Evolutionary conservation across 257 asterid species (phyloP).

Genomic region (Nicotiana sylvestris): DNA sequence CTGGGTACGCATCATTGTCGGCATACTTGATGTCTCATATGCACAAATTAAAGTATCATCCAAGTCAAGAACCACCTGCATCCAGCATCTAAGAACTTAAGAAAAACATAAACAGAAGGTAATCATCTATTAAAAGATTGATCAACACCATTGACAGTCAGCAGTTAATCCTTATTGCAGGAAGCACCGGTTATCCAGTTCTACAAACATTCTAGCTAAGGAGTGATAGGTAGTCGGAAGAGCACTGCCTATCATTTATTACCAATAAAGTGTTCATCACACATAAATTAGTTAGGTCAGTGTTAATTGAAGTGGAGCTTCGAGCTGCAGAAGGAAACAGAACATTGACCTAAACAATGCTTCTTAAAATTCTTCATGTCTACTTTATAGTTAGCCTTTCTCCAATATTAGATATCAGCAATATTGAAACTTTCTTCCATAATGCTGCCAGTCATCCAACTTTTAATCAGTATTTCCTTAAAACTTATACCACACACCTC

Average conservation of each 20-base stretch:
- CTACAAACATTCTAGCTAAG: background rate
- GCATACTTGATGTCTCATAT: slow-evolving; percentile 81
- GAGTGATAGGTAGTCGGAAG: no score
- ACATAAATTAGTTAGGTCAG: background rate
- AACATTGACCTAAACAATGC: background rate
- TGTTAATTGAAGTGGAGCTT: background rate
- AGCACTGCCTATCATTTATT: no score
- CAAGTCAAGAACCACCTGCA: slow-evolving; percentile 92
- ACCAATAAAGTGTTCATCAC: background rate
- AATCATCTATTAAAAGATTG: background rate
- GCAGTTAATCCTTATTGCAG: background rate
- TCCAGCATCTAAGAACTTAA: slow-evolving; percentile 18
- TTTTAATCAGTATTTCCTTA: background rate
- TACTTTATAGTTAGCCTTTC: background rate
- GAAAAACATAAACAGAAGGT: background rate
- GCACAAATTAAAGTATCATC: slow-evolving; percentile 94
- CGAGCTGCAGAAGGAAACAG: background rate
- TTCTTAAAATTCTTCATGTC: background rate
- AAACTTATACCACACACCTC: background rate
- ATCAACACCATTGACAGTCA: background rate
- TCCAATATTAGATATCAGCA: background rate
- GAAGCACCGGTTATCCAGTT: background rate
- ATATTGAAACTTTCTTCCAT: background rate
- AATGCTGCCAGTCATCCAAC: background rate
- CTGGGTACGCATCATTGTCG: slow-evolving; percentile 58